phyloP scores from a whole-genome alignment of 768 basidiomycete species.

The Trametes cingulata region DNA sequence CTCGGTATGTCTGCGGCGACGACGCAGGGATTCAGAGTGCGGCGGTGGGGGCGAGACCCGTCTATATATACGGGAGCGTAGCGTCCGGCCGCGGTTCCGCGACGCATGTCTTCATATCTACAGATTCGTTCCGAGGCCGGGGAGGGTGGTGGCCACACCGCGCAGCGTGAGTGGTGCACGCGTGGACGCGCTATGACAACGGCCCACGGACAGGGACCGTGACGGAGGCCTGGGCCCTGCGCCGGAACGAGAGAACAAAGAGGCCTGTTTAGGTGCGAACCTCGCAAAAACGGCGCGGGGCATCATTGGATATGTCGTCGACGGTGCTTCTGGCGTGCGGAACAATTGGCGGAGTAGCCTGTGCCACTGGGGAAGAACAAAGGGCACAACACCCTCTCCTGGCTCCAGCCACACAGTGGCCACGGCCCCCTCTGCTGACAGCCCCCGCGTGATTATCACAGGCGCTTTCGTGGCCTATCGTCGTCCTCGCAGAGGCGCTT shows the following conservation, averaged over 20 bases:
- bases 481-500: not conserved
- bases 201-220: conserved; percentile 8
- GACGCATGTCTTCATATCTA: conserved; percentile 15
- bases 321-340: conserved; percentile 15
- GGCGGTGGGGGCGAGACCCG: conserved; percentile 4
- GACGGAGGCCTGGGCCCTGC: conserved; percentile 1
- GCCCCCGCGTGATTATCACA: conserved; percentile 10
- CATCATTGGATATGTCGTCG: conserved; percentile 12
- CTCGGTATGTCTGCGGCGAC: conserved; percentile 10
- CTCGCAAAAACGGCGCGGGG: conserved; percentile 4
- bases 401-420: not conserved
- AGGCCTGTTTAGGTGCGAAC: conserved; percentile 7
- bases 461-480: not conserved
- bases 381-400: conserved; percentile 5
- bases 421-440: not conserved
- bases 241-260: conserved; percentile 17
- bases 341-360: conserved; percentile 16
- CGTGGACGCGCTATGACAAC: conserved; percentile 21
- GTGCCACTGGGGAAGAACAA: conserved; percentile 13
- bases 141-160: conserved; percentile 10
- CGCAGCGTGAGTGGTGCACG: conserved; percentile 12
- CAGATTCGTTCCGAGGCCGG: conserved; percentile 16
- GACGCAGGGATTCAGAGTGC: conserved; percentile 15
- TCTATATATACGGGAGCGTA: conserved; percentile 7
- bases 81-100: conserved; percentile 10